Evolutionary conservation across 2,329 filamentous ascomycete species (phyloP), one percentile per base, ranked within the genome.

Genomic region (Phialophora chinensis): DNA sequence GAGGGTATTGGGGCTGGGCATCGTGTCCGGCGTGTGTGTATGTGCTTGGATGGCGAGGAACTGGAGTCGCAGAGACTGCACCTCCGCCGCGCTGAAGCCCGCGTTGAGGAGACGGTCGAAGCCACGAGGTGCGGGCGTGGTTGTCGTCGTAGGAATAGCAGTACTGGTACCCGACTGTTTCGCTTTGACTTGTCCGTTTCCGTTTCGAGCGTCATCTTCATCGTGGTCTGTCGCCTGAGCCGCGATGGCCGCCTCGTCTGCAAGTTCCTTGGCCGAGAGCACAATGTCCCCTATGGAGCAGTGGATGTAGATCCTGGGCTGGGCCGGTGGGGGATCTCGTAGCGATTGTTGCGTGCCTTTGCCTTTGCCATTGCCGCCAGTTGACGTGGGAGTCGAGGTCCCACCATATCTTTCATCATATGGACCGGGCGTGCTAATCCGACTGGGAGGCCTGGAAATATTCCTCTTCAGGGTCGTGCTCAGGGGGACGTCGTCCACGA

Each of bases 41-140:
- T 90, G 87, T 33, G 90, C 87, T 74, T 96, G 91, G 69, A 97
- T 91, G 53, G 90, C 90, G 52, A 92, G 86, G 79, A 98, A 99
- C 77, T 98, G 94, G 25, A 93, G 87, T 23, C 95, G 88, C 14
- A 99, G 85, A 57, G 90, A 88, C 58, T 92, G 89, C 14, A 99
- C 90, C 78, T 99, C 95, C 2, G 90, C 86, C 0, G 88, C 76
- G 0, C 91, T 92, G 79, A 99, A 96, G 31, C 94, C 94, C 0
- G 92, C 87, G 4, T 86, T 82, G 0, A 97, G 85, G 1, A 98
- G 84, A 5, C 95, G 86, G 77, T 98, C 93, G 79, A 99, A 99
- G 31, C 95, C 95, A 17, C 90, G 87, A 0, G 91, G 91, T 1
- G 84, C 82, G 5, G 83, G 80, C 0, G 84, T 82, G 0, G 87